Evolutionary conservation across 257 asterid genomes (phyloP).

Genomic region (Vinca minor): DNA sequence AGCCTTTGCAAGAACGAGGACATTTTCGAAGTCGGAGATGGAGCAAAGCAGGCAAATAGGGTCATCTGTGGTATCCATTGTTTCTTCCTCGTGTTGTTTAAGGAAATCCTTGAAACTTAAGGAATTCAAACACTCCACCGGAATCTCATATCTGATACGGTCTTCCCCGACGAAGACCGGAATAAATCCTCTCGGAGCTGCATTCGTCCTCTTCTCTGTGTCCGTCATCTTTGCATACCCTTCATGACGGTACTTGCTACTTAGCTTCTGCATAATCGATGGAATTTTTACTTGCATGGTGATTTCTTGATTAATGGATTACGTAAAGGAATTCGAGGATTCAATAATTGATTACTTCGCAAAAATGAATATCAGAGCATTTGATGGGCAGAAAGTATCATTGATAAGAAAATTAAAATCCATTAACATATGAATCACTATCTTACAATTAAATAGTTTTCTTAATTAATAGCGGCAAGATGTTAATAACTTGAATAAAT

Average conservation of each 20-base stretch:
- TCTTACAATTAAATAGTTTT: no score
- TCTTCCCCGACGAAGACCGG: slow-evolving; percentile 1
- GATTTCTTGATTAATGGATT: no score
- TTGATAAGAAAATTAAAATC: no score
- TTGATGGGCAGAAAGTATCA: neutral
- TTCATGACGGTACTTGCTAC: neutral
- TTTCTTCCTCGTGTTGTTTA: neutral
- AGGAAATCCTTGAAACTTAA: neutral
- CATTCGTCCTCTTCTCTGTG: neutral
- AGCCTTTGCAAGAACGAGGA: neutral
- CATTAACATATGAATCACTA: no score
- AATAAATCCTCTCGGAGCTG: neutral
- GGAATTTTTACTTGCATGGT: neutral
- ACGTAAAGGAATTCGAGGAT: no score
- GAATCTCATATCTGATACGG: neutral
- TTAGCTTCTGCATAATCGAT: neutral
- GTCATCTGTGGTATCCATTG: neutral
- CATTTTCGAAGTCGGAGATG: neutral
- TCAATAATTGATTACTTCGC: no score
- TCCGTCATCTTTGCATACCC: neutral
- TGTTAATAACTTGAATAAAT: no score
- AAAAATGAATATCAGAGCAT: no score
- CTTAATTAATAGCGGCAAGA: no score
- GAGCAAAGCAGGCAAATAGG: neutral
- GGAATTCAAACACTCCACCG: neutral